Evolutionary conservation across 192 early-diverging fungal species (phyloP).

Genomic region (Rhizophagus sp.): DNA sequence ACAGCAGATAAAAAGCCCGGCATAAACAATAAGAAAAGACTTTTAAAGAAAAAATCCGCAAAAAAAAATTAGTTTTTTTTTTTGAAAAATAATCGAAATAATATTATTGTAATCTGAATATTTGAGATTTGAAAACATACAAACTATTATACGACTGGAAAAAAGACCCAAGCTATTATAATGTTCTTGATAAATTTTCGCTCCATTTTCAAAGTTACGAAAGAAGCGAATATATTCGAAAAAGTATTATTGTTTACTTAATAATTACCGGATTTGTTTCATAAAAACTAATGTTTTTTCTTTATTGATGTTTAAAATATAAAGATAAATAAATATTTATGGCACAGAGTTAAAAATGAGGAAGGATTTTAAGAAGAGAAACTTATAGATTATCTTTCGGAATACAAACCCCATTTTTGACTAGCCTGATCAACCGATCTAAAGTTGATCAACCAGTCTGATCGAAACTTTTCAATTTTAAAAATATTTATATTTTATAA

Average conservation of each 20-base stretch:
- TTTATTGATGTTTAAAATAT: too few relatives aligned
- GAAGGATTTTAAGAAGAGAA: background rate
- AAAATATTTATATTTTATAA: too few relatives aligned
- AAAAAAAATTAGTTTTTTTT: too few relatives aligned
- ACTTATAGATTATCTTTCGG: background rate
- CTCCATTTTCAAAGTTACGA: background rate
- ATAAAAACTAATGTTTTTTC: background rate
- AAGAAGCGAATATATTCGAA: too few relatives aligned
- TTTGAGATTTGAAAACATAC: background rate
- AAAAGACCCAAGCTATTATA: conserved; percentile 23
- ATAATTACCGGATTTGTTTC: background rate
- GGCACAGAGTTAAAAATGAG: background rate
- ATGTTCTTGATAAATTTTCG: background rate
- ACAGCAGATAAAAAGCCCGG: conserved; percentile 27
- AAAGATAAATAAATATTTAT: background rate
- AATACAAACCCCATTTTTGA: too few relatives aligned
- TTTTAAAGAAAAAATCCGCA: background rate
- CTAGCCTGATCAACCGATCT: too few relatives aligned
- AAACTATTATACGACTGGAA: background rate
- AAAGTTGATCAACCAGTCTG: too few relatives aligned
- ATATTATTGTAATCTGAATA: background rate
- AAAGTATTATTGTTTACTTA: too few relatives aligned
- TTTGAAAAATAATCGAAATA: background rate
- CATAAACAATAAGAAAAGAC: conserved; percentile 5
- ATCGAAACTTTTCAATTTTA: too few relatives aligned